Base-by-base conservation (phyloP, 148 eudicot species). In the Chenopodium formosanum region DNA sequence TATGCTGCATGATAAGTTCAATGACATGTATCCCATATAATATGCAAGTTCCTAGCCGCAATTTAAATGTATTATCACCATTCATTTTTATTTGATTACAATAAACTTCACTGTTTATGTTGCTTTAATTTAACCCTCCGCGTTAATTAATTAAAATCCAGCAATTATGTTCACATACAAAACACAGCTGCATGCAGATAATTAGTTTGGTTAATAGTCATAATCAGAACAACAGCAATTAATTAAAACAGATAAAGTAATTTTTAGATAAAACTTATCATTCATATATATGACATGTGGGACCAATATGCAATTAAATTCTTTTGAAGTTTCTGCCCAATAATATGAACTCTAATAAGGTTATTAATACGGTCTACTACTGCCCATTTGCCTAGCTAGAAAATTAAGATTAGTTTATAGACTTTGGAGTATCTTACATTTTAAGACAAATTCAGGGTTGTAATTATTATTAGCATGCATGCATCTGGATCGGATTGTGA, bases 161-260 rank as follows among this genome's bases (percentile, higher is more conserved):
- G 9, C 7, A 73, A 73, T 23, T 44, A 23, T 47, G 76, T 73
- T 73, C 76, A 46, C 60, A 72, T 25, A 40, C 74, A 70, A 4
- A 40, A 69, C 73, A 69, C 22, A 14, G 22, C 46, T 16, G 47
- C 73, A 69, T 14, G 12, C 23, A 23, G 31, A 47, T 17, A 9
- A 46, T 47, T 46, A 73, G 27, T 23, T 47, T 73, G 76, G 76
- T 44, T 73, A 10, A n/a, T 73, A 60, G 76, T 73, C 76, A 47
- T 46, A 73, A 48, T 73, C 76, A 73, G 22, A 31, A 70, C 74
- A 70, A 40, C 74, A 70, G 50, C 74, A 13, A 29, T 68, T 13
- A 72, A 62, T 40, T 40, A 40, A 62, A 12, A 19, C 66, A 62
- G 23, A 13, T 72, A 72, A 22, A 47, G 58, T 73, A 69, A 8